These are phyloP conservation scores for Daldinia sp. DNA, from an alignment of 2,329 filamentous ascomycete genomes.

Conservation along the genomic window DNA sequence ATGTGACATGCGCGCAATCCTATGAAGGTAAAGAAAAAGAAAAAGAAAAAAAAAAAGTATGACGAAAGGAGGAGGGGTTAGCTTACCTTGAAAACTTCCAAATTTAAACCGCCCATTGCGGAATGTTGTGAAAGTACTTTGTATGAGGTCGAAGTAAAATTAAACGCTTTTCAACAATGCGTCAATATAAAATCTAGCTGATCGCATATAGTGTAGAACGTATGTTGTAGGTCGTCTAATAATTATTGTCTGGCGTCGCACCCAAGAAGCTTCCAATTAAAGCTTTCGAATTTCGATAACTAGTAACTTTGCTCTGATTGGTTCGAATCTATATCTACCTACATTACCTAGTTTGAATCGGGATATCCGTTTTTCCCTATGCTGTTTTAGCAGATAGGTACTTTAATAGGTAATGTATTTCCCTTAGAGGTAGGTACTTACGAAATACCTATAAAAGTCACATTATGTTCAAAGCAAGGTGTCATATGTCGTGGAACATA, in stretches of 20 bases:
- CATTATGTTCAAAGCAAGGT: not conserved
- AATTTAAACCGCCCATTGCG: constrained; percentile 83
- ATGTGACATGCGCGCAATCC: not conserved
- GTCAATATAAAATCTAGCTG: constrained; percentile 8
- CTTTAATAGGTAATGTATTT: too few species aligned
- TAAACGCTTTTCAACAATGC: constrained; percentile 2
- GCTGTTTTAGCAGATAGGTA: too few species aligned
- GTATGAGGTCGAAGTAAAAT: not conserved
- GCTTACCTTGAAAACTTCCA: constrained; percentile 91
- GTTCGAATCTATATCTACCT: not conserved
- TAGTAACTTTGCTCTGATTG: constrained; percentile 16
- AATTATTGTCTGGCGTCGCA: constrained; percentile 6
- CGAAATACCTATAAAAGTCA: too few species aligned
- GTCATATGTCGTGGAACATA: not conserved
- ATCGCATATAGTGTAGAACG: constrained; percentile 9
- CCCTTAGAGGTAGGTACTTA: too few species aligned
- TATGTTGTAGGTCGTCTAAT: not conserved
- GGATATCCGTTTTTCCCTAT: constrained; percentile 32
- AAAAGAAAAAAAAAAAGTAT: not conserved
- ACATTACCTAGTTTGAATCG: constrained; percentile 3
- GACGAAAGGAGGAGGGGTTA: constrained; percentile 6
- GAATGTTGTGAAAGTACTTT: not conserved
- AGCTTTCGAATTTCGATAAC: constrained; percentile 12
- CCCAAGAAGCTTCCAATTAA: constrained; percentile 24
- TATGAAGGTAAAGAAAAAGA: not conserved